A percentile compares a stretch with the other conserved stretches of the same genome.
Conservation (phyloP, 768 basidiomycete species). For the Lactarius indigo region DNA sequence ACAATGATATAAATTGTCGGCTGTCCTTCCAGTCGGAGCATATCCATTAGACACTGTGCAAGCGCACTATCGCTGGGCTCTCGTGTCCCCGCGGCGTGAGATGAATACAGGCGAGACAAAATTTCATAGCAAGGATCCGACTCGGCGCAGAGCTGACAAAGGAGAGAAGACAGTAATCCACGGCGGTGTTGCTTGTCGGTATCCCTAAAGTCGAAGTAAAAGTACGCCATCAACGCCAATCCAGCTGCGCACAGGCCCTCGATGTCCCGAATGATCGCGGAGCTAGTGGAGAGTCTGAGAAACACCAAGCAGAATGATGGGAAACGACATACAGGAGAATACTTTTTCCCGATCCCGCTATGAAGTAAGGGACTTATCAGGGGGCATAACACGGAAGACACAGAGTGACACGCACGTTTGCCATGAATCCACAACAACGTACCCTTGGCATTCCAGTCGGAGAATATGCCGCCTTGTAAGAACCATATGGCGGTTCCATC, state of each 20-base stretch:
- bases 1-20: background rate
- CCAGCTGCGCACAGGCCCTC: background rate
- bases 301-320: background rate
- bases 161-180: background rate
- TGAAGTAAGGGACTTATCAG: background rate
- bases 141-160: background rate
- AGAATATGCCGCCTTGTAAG: background rate
- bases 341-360: background rate
- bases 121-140: background rate
- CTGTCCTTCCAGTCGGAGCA: background rate
- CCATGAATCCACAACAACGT: background rate
- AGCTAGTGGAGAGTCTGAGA: background rate
- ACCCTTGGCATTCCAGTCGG: background rate
- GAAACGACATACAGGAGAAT: background rate
- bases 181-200: background rate
- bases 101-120: background rate
- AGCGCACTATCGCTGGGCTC: background rate
- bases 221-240: slow-evolving; percentile 1
- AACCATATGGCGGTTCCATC: background rate
- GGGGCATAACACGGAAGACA: background rate
- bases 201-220: background rate
- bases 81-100: background rate
- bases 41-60: background rate
- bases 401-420: background rate
- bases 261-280: background rate